phyloP scores from a whole-genome alignment of 352 stramenopile genomes.

The Globisporangium iwayamae region DNA sequence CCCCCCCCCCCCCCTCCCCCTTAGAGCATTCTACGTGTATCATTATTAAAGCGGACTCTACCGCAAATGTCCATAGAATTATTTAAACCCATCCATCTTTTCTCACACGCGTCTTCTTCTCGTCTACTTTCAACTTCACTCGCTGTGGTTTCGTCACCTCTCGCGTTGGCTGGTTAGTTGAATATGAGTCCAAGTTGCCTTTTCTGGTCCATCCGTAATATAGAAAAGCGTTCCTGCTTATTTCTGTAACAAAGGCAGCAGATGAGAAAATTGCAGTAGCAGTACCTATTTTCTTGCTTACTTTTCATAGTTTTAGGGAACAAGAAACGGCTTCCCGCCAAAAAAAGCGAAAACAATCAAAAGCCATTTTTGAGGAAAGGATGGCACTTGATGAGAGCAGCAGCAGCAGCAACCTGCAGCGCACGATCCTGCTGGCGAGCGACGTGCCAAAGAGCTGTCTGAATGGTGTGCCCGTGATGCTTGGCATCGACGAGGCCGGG shows the following conservation, averaged over 20 bases:
- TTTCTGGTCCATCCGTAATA: not conserved
- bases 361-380: constrained; percentile 1
- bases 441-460: constrained; percentile 57
- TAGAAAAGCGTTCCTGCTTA: too few species aligned
- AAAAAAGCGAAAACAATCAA: not conserved
- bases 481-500: constrained; percentile 95
- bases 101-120: not conserved
- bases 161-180: too few species aligned
- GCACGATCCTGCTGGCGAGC: constrained; percentile 51
- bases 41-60: constrained; percentile 10
- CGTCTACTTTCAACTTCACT: not conserved
- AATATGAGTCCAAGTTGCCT: not conserved
- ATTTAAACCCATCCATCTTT: constrained; percentile 8
- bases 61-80: constrained; percentile 6
- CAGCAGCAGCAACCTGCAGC: constrained; percentile 37
- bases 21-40: constrained; percentile 10
- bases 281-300: too few species aligned
- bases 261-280: too few species aligned
- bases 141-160: not conserved
- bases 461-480: constrained; percentile 73
- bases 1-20: not conserved
- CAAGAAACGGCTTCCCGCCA: constrained; percentile 1
- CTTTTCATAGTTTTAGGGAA: not conserved
- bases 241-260: not conserved
- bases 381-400: not conserved